phyloP scores from a whole-genome alignment of 306 rosid genomes.

The Dryas octopetala region DNA sequence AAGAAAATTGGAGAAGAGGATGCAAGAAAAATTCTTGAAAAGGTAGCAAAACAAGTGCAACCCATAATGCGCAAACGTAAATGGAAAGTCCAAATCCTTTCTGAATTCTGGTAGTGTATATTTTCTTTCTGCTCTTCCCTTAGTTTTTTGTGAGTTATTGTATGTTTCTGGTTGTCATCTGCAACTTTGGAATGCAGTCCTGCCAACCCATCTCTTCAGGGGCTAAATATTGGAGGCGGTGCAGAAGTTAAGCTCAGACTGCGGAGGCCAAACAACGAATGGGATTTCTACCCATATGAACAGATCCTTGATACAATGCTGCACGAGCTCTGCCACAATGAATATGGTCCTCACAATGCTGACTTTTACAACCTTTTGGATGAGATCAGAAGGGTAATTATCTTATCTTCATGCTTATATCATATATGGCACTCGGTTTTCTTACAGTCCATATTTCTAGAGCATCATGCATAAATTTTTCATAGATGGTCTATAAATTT shows the following conservation, averaged over 20 bases:
- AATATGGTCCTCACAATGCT: constrained; percentile 54
- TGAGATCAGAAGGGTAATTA: constrained; percentile 55
- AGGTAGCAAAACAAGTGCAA: constrained; percentile 54
- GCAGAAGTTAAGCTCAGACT: constrained; percentile 55
- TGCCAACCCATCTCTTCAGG: constrained; percentile 52
- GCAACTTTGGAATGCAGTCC: constrained; percentile 44
- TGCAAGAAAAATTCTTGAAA: constrained; percentile 45
- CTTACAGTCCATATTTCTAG: not conserved
- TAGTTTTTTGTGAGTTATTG: not conserved
- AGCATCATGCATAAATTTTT: too few relatives aligned
- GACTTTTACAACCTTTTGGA: constrained; percentile 57
- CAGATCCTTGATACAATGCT: constrained; percentile 64
- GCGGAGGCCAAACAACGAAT: constrained; percentile 44
- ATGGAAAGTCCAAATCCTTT: constrained; percentile 57
- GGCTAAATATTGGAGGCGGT: constrained; percentile 56
- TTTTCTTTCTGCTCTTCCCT: not conserved
- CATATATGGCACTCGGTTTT: not conserved
- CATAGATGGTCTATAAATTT: too few relatives aligned
- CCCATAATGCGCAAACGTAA: constrained; percentile 52
- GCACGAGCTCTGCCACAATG: constrained; percentile 65
- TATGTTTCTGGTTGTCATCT: constrained; percentile 9
- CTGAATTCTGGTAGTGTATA: constrained; percentile 51
- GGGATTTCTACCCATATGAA: constrained; percentile 62
- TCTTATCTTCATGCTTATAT: not conserved
- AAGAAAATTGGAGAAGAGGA: constrained; percentile 57